Evolutionary conservation across 2,329 filamentous ascomycete genomes (phyloP), one percentile per base, ranked within the genome.

Genomic region (Lachnellula suecica): DNA sequence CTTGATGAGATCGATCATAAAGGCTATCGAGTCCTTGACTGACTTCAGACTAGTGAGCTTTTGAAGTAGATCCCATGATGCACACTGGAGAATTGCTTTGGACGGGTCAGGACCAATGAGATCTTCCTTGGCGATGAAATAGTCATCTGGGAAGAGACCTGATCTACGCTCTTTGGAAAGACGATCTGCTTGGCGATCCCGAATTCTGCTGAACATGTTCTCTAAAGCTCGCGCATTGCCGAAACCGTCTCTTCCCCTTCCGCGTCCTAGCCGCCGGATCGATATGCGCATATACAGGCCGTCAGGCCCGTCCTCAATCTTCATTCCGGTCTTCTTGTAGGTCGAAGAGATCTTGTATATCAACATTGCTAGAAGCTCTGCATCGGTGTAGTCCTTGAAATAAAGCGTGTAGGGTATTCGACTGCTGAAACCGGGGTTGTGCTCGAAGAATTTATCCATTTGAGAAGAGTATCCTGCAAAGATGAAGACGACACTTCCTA

Each of bases 401-500:
- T 80, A 76, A 61, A 92, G 73, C 29, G 77, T 70, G 10, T 81
- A 72, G 0, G 88, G 88, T 34, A 93, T 84, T 0, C 88, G 82
- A 57, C 86, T 89, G 0, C 79, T 74, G 2, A 92, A 72, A 0
- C 89, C 88, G 0, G 83, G 83, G 41, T 92, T 92, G 54, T 91
- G 87, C 0, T 80, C 75, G 43, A 89, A 91, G 65, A 92, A 90
- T 0, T 76, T 76, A 60, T 92, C 87, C 88, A 93, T 92, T 56
- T 88, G 76, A 59, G 83, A 84, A 44, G 75, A 75, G 67, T 92
- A 92, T 0, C 89, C 88, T 0, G 88, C 88, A 2, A 93, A 72
- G 1, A 92, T 75, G 48, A 92, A 88, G 0, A 85, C 81, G 0
- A 92, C 68, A 59, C 87, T 87, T 0, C 87, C 88, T 0, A 76